Evolutionary conservation across 805 yeast genomes (phyloP).

Genomic region (Cyberlindnera samutprakarnensis): DNA sequence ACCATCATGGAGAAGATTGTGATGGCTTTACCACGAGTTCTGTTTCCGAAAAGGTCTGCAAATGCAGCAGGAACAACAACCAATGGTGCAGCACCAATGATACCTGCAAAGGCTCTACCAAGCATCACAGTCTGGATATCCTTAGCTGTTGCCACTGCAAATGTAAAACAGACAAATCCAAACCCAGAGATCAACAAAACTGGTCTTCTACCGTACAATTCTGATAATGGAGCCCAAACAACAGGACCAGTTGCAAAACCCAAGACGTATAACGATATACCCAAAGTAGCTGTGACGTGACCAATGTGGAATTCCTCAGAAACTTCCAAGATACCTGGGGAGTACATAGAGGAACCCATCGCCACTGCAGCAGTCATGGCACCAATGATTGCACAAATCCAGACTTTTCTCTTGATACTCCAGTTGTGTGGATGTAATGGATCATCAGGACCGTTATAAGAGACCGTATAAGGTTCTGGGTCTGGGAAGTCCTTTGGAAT

Average conservation of each 20-base stretch:
- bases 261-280: conserved; percentile 75
- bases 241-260: conserved; percentile 95
- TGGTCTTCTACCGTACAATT: conserved; percentile 61
- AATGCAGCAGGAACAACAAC: conserved; percentile 83
- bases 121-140: conserved; percentile 72
- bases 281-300: conserved; percentile 60
- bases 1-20: conserved; percentile 65
- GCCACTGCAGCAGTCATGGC: conserved; percentile 44
- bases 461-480: conserved; percentile 56
- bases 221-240: conserved; percentile 86
- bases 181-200: conserved; percentile 51
- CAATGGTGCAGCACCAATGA: conserved; percentile 77
- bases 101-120: conserved; percentile 74
- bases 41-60: conserved; percentile 70
- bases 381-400: conserved; percentile 40
- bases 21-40: conserved; percentile 68
- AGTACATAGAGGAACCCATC: conserved; percentile 80
- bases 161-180: conserved; percentile 51
- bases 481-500: conserved; percentile 43
- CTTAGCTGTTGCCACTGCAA: conserved; percentile 73
- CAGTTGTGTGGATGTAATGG: conserved; percentile 79
- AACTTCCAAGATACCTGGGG: conserved; percentile 49
- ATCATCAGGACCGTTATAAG: conserved; percentile 72
- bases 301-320: conserved; percentile 51
- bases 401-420: conserved; percentile 41